Evolutionary conservation across 352 stramenopile genomes (phyloP), one percentile per base, ranked within the genome.

Genomic region (Phytophthora tubulina): DNA sequence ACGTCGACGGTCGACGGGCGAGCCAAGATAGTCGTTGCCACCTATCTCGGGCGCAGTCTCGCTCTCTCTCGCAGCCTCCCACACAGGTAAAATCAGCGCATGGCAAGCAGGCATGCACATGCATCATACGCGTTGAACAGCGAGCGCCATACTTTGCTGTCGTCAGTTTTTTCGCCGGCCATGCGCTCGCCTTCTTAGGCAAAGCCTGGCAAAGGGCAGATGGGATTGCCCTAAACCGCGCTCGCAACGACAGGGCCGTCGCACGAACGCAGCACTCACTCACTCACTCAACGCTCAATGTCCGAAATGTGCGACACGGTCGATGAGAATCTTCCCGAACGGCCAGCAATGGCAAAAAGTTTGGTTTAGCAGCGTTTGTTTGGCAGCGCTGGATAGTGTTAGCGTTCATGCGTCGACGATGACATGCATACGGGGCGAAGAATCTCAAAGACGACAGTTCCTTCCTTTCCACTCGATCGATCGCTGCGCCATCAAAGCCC

Each of bases 41-140:
- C 35, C 51, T 75, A 60, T 79, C 60, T 70, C 67, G 51, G 45
- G 46, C 51, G 49, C 42, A 44, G 59, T 57, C 50, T 61, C 55
- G 49, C 63, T 78, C 67, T 76, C 67, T 76, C 62, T 65, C 72
- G 72, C 72, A 72, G 67, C 64, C 68, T 80, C 73, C 72, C 72
- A 79, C 67, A 44, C 63, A 73, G 46, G 45, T 68, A 73, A 68
- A 73, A 70, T 72, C 68, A 75, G 62, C 67, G 54, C 58, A 35
- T 55, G 17, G 17, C 21, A 27, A 27, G 45, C 33, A 53, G 21
- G 38, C 58, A 67, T 44, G 46, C 65, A 67, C 57, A 61, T 52
- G 35, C 53, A 67, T 59, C 31, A 38, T 27, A 27, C 44, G 53
- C 33, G 57, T 73, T 67, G 46, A 66, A 63, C 53, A 75, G 45